phyloP scores from a whole-genome alignment of 257 asterid species.

The Capsicum chinense region DNA sequence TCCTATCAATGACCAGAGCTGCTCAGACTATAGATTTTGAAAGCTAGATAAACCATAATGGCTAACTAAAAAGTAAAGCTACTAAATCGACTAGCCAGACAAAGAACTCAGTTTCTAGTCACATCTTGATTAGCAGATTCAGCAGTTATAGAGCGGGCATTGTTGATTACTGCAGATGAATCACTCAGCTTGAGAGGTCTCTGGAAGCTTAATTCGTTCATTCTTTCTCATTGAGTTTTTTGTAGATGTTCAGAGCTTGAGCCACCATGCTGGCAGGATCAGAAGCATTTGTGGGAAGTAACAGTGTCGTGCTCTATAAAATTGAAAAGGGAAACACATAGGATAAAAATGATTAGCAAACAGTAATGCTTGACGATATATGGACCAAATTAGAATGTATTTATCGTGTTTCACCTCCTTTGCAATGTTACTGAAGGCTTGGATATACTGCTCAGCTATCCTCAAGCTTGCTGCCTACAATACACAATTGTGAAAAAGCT shows the following conservation, averaged over 20 bases:
- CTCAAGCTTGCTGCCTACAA: constrained; percentile 90
- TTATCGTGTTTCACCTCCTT: constrained; percentile 59
- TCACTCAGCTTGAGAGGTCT: constrained; percentile 30
- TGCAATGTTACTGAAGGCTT: constrained; percentile 79
- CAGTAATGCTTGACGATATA: not conserved
- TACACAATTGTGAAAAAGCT: not conserved
- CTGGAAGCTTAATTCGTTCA: constrained; percentile 27
- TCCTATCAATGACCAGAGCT: constrained; percentile 1
- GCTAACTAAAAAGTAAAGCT: not conserved
- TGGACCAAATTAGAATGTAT: not conserved
- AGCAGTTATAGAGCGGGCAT: constrained; percentile 26
- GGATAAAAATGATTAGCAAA: not conserved
- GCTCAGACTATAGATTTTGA: not conserved
- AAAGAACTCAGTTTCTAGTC: not conserved
- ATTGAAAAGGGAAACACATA: not conserved
- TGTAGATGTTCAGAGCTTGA: constrained; percentile 64
- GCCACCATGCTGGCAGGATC: constrained; percentile 74
- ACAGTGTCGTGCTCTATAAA: constrained; percentile 69
- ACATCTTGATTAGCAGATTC: constrained; percentile 21
- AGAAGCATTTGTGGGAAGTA: constrained; percentile 73
- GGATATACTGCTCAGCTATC: constrained; percentile 88
- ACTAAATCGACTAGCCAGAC: not conserved
- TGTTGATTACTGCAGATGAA: constrained; percentile 25
- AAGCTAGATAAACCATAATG: constrained; percentile 9
- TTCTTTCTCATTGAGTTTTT: constrained; percentile 50